Conservation (phyloP, 768 basidiomycete genomes). For the Xanthoconium stramineum region DNA sequence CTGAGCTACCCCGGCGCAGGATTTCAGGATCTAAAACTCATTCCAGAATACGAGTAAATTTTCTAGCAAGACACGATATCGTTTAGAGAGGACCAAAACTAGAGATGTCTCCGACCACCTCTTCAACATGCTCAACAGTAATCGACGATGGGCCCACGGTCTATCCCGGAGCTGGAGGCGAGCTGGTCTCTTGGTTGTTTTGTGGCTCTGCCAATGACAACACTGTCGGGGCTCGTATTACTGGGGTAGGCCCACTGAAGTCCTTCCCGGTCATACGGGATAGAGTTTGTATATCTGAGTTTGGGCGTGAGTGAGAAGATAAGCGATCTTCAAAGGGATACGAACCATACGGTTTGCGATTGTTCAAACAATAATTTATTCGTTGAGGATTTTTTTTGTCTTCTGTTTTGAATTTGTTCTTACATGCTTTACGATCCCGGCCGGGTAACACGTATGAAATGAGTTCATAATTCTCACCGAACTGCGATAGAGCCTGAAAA, state of each 20-base stretch:
- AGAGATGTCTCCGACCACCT: constrained; percentile 31
- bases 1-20: constrained; percentile 61
- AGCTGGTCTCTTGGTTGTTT: neutral
- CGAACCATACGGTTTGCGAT: constrained; percentile 74
- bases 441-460: constrained; percentile 84
- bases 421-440: constrained; percentile 85
- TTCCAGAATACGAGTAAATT: neutral
- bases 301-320: neutral
- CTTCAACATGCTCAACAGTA: constrained; percentile 30
- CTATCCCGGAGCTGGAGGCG: neutral
- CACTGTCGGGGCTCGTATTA: constrained; percentile 48
- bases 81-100: constrained; percentile 20
- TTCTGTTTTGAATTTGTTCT: constrained; percentile 90
- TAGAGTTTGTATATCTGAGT: constrained; percentile 64
- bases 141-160: constrained; percentile 34
- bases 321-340: constrained; percentile 6
- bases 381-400: constrained; percentile 77
- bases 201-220: constrained; percentile 32
- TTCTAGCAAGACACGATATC: neutral
- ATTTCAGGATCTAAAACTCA: too few relatives aligned
- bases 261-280: constrained; percentile 83
- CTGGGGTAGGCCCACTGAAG: constrained; percentile 77
- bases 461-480: constrained; percentile 90
- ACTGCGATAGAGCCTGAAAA: constrained; percentile 80
- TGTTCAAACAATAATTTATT: constrained; percentile 72